phyloP scores from a whole-genome alignment of 306 rosid species.

The Begonia fuchsioides region DNA sequence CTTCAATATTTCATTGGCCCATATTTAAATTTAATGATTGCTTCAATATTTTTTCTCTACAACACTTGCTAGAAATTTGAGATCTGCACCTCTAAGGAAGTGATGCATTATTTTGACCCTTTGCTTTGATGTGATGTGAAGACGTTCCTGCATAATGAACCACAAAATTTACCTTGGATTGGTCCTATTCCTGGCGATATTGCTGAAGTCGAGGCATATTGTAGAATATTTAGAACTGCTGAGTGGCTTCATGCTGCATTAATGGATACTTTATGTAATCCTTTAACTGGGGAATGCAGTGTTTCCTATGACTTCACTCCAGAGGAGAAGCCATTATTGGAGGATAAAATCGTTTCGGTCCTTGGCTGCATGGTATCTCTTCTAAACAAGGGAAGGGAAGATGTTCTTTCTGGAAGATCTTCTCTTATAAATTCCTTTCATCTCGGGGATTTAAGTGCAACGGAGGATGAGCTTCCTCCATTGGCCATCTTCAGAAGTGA shows the following conservation, averaged over 20 bases:
- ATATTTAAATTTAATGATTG: neutral
- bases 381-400: conserved; percentile 58
- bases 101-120: conserved; percentile 6
- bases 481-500: conserved; percentile 67
- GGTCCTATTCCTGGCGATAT: conserved; percentile 96
- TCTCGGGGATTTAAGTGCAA: conserved; percentile 15
- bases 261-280: conserved; percentile 73
- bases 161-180: conserved; percentile 34
- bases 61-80: too few species aligned
- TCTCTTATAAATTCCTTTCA: conserved; percentile 24
- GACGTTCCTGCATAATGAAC: conserved; percentile 25
- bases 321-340: conserved; percentile 50
- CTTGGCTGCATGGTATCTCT: conserved; percentile 79
- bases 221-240: conserved; percentile 73
- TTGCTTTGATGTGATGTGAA: conserved; percentile 21
- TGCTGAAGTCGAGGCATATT: conserved; percentile 92
- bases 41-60: neutral
- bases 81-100: too few species aligned
- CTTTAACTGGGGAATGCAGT: conserved; percentile 61
- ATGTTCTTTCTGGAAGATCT: conserved; percentile 76
- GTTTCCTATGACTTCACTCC: conserved; percentile 53
- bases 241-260: conserved; percentile 61
- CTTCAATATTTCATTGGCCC: too few species aligned
- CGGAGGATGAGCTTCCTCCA: conserved; percentile 66
- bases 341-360: conserved; percentile 83